These are phyloP conservation scores for Boletus reticulatus DNA, from an alignment of 768 basidiomycete genomes.

Conservation along the genomic window DNA sequence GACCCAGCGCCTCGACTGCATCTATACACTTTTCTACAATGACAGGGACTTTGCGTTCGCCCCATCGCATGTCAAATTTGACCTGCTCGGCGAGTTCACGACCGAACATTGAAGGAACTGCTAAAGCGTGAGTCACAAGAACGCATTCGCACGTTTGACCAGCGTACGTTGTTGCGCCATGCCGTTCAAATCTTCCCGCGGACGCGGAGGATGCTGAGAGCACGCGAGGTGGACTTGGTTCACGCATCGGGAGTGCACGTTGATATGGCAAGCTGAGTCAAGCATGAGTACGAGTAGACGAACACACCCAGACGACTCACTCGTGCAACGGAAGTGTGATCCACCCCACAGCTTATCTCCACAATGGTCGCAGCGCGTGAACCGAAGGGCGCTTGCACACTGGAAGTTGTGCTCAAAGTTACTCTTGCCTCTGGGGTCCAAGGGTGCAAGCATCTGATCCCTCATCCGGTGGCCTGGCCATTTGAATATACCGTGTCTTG, in stretches of 20 bases:
- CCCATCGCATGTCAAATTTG: slow-evolving; percentile 56
- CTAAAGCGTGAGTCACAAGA: slow-evolving; percentile 15
- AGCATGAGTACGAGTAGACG: neutral
- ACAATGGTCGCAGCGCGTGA: slow-evolving; percentile 93
- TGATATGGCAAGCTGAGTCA: slow-evolving; percentile 70
- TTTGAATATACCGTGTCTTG: slow-evolving; percentile 63
- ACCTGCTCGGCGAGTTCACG: slow-evolving; percentile 86
- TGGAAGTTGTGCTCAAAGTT: slow-evolving; percentile 81
- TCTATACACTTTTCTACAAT: slow-evolving; percentile 96
- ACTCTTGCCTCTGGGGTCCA: slow-evolving; percentile 39
- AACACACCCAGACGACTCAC: slow-evolving; percentile 47
- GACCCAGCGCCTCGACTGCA: slow-evolving; percentile 86
- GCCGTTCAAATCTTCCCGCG: slow-evolving; percentile 31
- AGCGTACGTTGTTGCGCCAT: slow-evolving; percentile 20
- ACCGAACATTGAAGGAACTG: slow-evolving; percentile 91
- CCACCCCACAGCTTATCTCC: slow-evolving; percentile 99
- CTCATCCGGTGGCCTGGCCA: slow-evolving; percentile 63
- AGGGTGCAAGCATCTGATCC: slow-evolving; percentile 37
- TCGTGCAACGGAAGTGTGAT: slow-evolving; percentile 85
- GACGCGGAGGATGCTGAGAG: slow-evolving; percentile 44
- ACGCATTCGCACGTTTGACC: slow-evolving; percentile 5
- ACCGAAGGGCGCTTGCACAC: slow-evolving; percentile 81
- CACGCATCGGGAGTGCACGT: slow-evolving; percentile 86
- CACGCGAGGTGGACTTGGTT: slow-evolving; percentile 67
- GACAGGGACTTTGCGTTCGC: slow-evolving; percentile 68